These are phyloP conservation scores for Actinidia arguta DNA, from an alignment of 179 eudicot species.

Conservation along the genomic window DNA sequence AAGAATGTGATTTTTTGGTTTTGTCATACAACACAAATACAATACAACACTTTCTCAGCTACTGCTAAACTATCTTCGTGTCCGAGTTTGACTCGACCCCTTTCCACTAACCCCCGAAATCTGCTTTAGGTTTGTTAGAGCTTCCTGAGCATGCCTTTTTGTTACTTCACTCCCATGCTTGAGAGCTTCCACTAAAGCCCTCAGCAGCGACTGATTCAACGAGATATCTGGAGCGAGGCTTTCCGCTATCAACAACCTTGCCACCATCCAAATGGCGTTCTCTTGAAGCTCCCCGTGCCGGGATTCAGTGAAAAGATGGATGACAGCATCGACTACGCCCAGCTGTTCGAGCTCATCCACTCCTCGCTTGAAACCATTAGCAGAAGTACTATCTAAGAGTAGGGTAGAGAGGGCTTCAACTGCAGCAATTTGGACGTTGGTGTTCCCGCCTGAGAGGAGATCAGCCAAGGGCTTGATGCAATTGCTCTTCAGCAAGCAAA, in stretches of 20 bases:
- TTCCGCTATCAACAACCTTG: constrained; percentile 55
- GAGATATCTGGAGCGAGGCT: constrained; percentile 37
- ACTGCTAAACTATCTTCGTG: constrained; percentile 29
- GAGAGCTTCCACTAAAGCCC: constrained; percentile 70
- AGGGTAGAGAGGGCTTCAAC: constrained; percentile 70
- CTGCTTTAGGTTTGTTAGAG: constrained; percentile 64
- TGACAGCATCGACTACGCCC: constrained; percentile 51
- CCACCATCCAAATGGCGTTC: constrained; percentile 63
- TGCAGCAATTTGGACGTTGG: constrained; percentile 55
- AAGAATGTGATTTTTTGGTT: neutral
- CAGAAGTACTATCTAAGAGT: constrained; percentile 31
- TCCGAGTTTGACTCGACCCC: constrained; percentile 43
- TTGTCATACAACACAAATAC: neutral
- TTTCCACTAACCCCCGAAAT: constrained; percentile 69
- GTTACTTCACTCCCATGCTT: constrained; percentile 60
- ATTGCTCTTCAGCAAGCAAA: constrained; percentile 57
- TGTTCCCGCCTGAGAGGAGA: constrained; percentile 47
- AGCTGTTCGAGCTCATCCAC: constrained; percentile 59
- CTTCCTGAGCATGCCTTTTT: constrained; percentile 61
- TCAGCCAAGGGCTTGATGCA: constrained; percentile 62
- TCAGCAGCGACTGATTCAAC: constrained; percentile 52
- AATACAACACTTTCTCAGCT: constrained; percentile 8
- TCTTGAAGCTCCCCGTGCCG: constrained; percentile 75
- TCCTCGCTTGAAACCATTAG: constrained; percentile 40
- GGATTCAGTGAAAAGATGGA: constrained; percentile 46